These are phyloP conservation scores for Corylus heterophylla DNA, from an alignment of 306 rosid species.

Conservation along the genomic window DNA sequence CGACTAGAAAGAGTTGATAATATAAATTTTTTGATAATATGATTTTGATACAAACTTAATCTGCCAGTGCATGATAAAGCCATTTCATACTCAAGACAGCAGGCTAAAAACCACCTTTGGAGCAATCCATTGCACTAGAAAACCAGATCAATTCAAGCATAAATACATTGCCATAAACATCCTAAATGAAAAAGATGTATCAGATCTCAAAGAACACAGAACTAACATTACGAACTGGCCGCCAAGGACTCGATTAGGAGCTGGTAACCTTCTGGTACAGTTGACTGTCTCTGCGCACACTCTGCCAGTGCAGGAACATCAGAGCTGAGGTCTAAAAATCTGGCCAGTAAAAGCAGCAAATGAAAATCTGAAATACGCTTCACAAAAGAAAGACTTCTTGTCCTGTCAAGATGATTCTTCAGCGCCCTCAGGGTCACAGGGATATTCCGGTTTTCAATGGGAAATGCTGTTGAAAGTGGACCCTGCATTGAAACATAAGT, in stretches of 20 bases:
- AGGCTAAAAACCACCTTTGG: constrained; percentile 16
- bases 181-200: constrained; percentile 8
- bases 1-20: no score
- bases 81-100: constrained; percentile 5
- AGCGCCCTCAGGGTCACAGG: constrained; percentile 58
- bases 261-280: constrained; percentile 90
- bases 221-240: constrained; percentile 59
- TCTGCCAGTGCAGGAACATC: constrained; percentile 88
- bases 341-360: constrained; percentile 69
- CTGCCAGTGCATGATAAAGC: constrained; percentile 13
- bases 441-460: constrained; percentile 72
- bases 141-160: constrained; percentile 28
- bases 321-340: constrained; percentile 60
- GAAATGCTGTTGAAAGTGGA: constrained; percentile 73
- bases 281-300: constrained; percentile 71
- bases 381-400: constrained; percentile 71
- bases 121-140: constrained; percentile 33
- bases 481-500: constrained; percentile 57
- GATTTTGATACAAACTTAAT: constrained; percentile 33
- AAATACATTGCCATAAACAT: constrained; percentile 21
- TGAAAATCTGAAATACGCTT: constrained; percentile 91
- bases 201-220: constrained; percentile 14
- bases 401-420: constrained; percentile 77
- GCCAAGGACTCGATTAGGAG: constrained; percentile 93
- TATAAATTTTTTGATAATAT: constrained; percentile 19